phyloP scores from a whole-genome alignment of 208 protist species.

The Leishmania lainsoni region DNA sequence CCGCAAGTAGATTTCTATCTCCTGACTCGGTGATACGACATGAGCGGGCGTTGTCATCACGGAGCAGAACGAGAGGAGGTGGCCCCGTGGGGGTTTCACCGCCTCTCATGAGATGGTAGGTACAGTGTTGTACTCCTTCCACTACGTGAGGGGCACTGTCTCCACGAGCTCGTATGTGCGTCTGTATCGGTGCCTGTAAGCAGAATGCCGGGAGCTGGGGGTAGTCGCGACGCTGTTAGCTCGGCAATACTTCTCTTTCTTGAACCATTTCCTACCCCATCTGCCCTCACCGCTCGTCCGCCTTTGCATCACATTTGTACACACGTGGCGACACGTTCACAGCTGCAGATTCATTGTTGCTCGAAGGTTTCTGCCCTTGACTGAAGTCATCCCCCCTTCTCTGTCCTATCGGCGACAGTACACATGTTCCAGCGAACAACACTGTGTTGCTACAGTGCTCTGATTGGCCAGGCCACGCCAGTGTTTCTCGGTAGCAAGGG shows the following conservation, averaged over 20 bases:
- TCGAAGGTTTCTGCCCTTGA: neutral
- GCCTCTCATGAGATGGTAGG: neutral
- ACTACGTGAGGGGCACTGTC: neutral
- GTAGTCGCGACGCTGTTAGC: neutral
- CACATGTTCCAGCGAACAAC: slow-evolving; percentile 44
- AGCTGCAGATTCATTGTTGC: neutral
- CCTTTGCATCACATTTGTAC: neutral
- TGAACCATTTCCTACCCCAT: too few relatives aligned
- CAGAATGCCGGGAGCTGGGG: neutral
- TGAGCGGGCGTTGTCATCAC: neutral
- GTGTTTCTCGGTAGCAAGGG: slow-evolving; percentile 84
- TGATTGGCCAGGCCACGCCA: slow-evolving; percentile 67
- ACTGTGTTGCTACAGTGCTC: slow-evolving; percentile 25
- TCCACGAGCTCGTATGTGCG: too few relatives aligned
- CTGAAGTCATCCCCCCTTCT: neutral
- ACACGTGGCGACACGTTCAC: neutral
- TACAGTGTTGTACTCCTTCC: neutral
- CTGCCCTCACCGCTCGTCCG: neutral
- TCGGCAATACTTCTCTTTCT: neutral
- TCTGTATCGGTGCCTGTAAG: neutral
- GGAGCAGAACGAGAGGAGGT: neutral
- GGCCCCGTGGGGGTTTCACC: neutral
- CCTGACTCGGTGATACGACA: neutral
- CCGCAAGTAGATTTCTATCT: neutral
- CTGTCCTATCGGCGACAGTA: neutral